Percentiles rank a stretch among this genome's conserved stretches.
phyloP scores from a whole-genome alignment of 2,329 filamentous ascomycete genomes.

The Ilyonectria sp. region DNA sequence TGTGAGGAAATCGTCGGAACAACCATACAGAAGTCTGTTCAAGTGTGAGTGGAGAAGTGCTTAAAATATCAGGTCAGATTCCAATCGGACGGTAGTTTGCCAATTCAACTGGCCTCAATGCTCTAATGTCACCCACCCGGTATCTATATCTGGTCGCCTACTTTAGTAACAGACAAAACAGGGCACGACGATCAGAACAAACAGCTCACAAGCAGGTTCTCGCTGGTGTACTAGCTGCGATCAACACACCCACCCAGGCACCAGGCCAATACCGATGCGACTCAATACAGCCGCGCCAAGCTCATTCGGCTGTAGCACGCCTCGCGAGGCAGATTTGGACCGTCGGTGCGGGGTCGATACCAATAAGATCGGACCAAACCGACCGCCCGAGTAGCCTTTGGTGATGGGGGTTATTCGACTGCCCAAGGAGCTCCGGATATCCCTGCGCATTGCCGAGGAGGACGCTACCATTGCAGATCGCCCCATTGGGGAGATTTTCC shows the following conservation, averaged over 20 bases:
- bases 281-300: not conserved
- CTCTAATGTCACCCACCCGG: not conserved
- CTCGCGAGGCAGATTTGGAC: slow-evolving; percentile 29
- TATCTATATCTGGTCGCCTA: too few relatives aligned
- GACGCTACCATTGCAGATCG: not conserved
- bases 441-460: not conserved
- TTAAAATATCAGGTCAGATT: slow-evolving; percentile 18
- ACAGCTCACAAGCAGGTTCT: not conserved
- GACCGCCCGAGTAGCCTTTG: not conserved
- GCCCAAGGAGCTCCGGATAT: not conserved
- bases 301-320: not conserved
- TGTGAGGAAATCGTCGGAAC: slow-evolving; percentile 88
- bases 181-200: not conserved
- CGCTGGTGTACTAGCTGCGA: not conserved
- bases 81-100: not conserved
- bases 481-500: not conserved
- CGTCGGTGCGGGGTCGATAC: not conserved
- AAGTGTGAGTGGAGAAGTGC: slow-evolving; percentile 26
- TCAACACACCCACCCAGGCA: slow-evolving; percentile 2
- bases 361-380: not conserved
- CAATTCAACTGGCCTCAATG: not conserved
- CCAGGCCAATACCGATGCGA: not conserved
- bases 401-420: not conserved
- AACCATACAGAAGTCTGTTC: slow-evolving; percentile 51
- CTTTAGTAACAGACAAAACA: not conserved